phyloP scores from a whole-genome alignment of 2,329 filamentous ascomycete species.

The Zymoseptoria brevis region DNA sequence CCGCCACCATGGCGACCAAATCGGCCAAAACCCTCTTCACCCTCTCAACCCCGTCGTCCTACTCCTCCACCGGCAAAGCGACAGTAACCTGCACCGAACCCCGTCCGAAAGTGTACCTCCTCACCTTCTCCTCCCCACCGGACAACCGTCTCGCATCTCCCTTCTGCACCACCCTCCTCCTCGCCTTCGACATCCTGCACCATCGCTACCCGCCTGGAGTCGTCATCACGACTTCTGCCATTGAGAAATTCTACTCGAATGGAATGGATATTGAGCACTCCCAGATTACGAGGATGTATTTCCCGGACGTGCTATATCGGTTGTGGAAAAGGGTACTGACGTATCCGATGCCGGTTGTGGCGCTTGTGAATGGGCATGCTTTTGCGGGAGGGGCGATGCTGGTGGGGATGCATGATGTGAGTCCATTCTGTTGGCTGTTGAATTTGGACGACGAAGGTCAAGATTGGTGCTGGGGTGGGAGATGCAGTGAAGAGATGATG shows the following conservation, averaged over 20 bases:
- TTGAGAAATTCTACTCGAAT: conserved; percentile 75
- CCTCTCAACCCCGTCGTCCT: not conserved
- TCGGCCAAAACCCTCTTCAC: not conserved
- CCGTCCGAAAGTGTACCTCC: conserved; percentile 56
- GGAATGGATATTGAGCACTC: conserved; percentile 69
- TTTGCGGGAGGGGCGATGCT: conserved; percentile 79
- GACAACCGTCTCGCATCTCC: conserved; percentile 65
- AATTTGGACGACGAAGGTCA: not conserved
- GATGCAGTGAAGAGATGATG: not conserved
- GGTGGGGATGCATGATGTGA: conserved; percentile 64
- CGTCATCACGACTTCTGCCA: conserved; percentile 65
- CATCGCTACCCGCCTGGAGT: conserved; percentile 61
- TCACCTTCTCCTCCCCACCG: conserved; percentile 61
- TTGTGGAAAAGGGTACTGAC: conserved; percentile 59
- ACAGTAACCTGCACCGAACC: conserved; percentile 54
- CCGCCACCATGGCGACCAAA: not conserved
- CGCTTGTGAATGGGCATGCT: conserved; percentile 71
- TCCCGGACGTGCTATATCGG: conserved; percentile 52
- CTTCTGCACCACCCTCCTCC: conserved; percentile 59
- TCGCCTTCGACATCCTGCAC: conserved; percentile 69
- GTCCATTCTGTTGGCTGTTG: not conserved
- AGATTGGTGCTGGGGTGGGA: no score
- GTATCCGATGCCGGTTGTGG: conserved; percentile 74
- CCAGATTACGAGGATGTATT: conserved; percentile 51
- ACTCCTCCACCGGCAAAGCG: conserved; percentile 30